These are phyloP conservation scores for Sclerotinia glacialis DNA, from an alignment of 2,329 filamentous ascomycete species.

Conservation along the genomic window DNA sequence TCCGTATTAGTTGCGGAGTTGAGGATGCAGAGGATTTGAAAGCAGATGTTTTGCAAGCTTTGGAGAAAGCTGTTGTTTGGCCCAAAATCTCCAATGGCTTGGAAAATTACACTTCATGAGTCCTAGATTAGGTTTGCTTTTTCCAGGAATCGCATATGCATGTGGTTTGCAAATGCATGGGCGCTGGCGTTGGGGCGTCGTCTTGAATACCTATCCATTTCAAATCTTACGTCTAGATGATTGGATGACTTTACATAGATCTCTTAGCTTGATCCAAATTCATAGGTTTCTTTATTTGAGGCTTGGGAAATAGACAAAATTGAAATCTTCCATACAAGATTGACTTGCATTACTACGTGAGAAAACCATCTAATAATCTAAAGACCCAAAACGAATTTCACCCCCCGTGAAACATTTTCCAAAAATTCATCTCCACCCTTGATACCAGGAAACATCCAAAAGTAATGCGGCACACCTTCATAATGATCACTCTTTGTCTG, in stretches of 20 bases:
- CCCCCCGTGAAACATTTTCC: constrained; percentile 2
- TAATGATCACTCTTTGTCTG: constrained; percentile 35
- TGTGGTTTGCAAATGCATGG: not conserved
- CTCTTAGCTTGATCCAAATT: not conserved
- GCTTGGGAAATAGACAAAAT: not conserved
- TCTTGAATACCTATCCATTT: constrained; percentile 1
- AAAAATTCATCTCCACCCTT: constrained; percentile 7
- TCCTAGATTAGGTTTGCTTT: not conserved
- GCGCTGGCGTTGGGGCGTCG: constrained; percentile 4
- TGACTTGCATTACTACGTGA: not conserved
- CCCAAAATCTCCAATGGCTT: constrained; percentile 39
- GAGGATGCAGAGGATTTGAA: constrained; percentile 86
- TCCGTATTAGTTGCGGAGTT: constrained; percentile 89
- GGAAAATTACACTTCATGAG: not conserved
- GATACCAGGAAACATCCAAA: constrained; percentile 18
- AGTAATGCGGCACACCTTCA: constrained; percentile 39
- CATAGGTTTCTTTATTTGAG: not conserved
- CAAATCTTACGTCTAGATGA: not conserved
- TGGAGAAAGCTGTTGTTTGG: constrained; percentile 67
- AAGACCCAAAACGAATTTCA: constrained; percentile 9
- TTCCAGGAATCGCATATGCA: not conserved
- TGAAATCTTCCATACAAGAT: not conserved
- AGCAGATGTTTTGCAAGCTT: constrained; percentile 75
- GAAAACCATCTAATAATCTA: not conserved
- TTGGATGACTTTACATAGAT: not conserved